Conservation (phyloP, 225 moss, liverwort and hornwort species). For the Pseudoscleropodium purum region DNA sequence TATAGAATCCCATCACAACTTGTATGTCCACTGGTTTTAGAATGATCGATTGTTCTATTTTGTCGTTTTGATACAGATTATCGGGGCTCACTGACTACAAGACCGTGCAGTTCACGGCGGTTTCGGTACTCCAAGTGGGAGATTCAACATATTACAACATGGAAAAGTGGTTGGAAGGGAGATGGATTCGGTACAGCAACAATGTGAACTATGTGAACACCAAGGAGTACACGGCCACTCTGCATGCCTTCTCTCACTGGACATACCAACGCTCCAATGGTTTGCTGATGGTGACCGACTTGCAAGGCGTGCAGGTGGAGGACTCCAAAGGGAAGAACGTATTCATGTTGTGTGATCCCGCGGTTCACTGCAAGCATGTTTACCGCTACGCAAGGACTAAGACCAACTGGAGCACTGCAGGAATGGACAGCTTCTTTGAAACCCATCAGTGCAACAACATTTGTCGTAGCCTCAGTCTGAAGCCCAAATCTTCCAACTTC, state of each 20-base stretch:
- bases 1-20: not conserved
- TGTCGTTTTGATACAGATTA: not conserved
- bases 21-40: not conserved
- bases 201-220: not conserved
- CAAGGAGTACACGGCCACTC: not conserved
- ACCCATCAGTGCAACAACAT: not conserved
- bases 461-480: not conserved
- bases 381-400: not conserved
- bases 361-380: not conserved
- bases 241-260: not conserved
- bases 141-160: slow-evolving; percentile 31
- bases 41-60: not conserved
- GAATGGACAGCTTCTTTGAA: not conserved
- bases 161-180: slow-evolving; percentile 2
- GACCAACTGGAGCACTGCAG: not conserved
- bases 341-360: not conserved
- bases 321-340: not conserved
- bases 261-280: not conserved
- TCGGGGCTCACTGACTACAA: not conserved
- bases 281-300: not conserved
- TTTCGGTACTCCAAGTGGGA: slow-evolving; percentile 35
- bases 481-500: not conserved
- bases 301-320: not conserved
- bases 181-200: not conserved
- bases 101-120: slow-evolving; percentile 38